Percentiles rank a stretch among this genome's conserved stretches.
Conservation (phyloP, 371 early-diverging fungal species). For the Smittium culicis region DNA sequence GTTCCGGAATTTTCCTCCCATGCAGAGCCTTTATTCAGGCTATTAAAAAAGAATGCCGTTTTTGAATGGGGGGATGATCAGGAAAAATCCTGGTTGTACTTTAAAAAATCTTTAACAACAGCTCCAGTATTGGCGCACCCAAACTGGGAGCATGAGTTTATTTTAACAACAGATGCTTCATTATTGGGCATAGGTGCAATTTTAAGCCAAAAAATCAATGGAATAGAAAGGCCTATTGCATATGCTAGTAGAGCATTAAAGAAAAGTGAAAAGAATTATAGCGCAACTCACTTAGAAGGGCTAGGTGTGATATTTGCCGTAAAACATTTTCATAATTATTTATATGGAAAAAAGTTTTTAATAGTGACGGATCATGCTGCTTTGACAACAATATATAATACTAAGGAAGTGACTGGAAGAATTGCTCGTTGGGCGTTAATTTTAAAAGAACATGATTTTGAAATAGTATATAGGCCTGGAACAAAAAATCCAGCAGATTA, state of each 20-base stretch:
- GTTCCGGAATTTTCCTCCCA: background rate
- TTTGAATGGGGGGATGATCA: slow-evolving; percentile 9
- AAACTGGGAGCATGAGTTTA: slow-evolving; percentile 1
- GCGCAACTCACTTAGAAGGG: slow-evolving; percentile 6
- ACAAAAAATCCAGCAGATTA: slow-evolving; percentile 9
- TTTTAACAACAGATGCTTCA: slow-evolving; percentile 11
- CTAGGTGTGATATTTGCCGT: slow-evolving; percentile 5
- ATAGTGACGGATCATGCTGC: slow-evolving; percentile 11
- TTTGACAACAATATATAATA: slow-evolving; percentile 1
- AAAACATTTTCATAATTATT: slow-evolving; percentile 8
- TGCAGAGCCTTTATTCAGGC: slow-evolving; percentile 2
- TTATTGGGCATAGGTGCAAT: slow-evolving; percentile 8
- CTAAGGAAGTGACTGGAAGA: slow-evolving; percentile 9
- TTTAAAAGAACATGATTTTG: slow-evolving; percentile 7
- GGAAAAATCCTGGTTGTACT: background rate
- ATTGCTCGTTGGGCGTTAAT: slow-evolving; percentile 5
- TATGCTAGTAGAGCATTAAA: slow-evolving; percentile 8
- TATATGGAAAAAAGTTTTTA: slow-evolving; percentile 8
- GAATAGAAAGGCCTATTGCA: slow-evolving; percentile 9
- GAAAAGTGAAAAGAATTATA: slow-evolving; percentile 7
- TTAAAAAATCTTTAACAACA: slow-evolving; percentile 5
- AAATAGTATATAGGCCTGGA: slow-evolving; percentile 3
- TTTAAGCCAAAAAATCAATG: slow-evolving; percentile 6
- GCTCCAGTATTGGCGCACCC: slow-evolving; percentile 11
- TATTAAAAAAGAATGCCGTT: slow-evolving; percentile 7